phyloP scores from a whole-genome alignment of 495 filamentous ascomycete genomes.

The Chaetomidium leptoderma region DNA sequence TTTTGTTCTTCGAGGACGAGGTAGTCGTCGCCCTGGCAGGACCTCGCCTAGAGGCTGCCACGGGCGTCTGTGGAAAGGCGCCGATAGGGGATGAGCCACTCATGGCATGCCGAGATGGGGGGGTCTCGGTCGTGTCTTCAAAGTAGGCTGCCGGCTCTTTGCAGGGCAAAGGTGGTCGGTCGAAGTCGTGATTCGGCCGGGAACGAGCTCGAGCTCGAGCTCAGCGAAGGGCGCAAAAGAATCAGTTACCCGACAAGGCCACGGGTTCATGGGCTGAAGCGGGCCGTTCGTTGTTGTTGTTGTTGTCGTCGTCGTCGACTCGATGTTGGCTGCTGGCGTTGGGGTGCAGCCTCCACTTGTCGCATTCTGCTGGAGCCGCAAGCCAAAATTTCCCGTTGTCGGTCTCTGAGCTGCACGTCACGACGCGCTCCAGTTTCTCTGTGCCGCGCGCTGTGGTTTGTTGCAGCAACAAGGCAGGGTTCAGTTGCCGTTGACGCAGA shows the following conservation, averaged over 20 bases:
- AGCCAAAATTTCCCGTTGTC: constrained; percentile 12
- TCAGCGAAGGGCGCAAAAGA: neutral
- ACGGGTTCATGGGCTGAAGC: neutral
- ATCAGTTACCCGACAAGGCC: neutral
- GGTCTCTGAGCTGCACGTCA: constrained; percentile 21
- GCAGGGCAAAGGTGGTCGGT: neutral
- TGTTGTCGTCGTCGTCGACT: constrained; percentile 13
- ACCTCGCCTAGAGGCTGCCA: constrained; percentile 21
- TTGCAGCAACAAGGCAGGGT: constrained; percentile 5
- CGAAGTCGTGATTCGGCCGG: neutral
- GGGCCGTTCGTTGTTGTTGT: neutral
- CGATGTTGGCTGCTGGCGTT: constrained; percentile 15
- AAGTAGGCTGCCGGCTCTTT: neutral
- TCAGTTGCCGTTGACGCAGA: neutral
- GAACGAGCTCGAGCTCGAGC: too few species aligned
- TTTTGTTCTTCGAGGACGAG: constrained; percentile 6
- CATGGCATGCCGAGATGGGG: constrained; percentile 46
- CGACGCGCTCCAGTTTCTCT: constrained; percentile 28
- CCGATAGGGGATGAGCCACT: constrained; percentile 38
- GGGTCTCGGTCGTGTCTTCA: neutral
- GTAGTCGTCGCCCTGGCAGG: constrained; percentile 13
- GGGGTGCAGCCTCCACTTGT: constrained; percentile 13
- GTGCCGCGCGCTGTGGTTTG: constrained; percentile 17
- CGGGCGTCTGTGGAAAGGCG: constrained; percentile 43
- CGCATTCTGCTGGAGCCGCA: constrained; percentile 21